These are phyloP conservation scores for Fusarium torulosum DNA, from an alignment of 2,329 filamentous ascomycete genomes.

Conservation along the genomic window DNA sequence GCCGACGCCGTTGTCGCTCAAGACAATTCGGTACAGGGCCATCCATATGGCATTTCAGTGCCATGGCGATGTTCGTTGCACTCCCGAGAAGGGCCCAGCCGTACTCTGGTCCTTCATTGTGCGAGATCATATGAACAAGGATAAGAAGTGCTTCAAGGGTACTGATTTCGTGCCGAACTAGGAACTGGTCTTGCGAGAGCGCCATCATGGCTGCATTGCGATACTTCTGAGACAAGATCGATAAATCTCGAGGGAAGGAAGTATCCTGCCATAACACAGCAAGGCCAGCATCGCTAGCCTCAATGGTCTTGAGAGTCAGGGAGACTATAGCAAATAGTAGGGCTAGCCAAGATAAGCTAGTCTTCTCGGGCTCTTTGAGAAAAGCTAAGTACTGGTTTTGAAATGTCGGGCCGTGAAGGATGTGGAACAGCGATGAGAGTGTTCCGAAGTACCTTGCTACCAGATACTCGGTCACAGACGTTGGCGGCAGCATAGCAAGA, in stretches of 20 bases:
- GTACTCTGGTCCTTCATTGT: constrained; percentile 15
- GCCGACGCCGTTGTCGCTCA: neutral
- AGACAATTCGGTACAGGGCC: neutral
- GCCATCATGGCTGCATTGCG: constrained; percentile 19
- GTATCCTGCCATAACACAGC: constrained; percentile 8
- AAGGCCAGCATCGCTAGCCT: neutral
- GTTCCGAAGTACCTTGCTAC: constrained; percentile 13
- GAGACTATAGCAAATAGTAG: constrained; percentile 9
- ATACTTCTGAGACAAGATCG: neutral
- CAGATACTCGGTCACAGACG: constrained; percentile 10
- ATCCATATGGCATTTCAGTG: neutral
- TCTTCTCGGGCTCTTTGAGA: fast-evolving
- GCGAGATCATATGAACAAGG: constrained; percentile 9
- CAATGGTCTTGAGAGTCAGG: constrained; percentile 2
- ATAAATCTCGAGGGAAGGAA: neutral
- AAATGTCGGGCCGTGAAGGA: constrained; percentile 10
- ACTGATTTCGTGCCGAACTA: neutral
- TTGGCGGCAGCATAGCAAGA: neutral
- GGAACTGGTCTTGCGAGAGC: constrained; percentile 5
- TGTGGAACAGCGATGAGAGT: constrained; percentile 7
- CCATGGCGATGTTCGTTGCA: constrained; percentile 14
- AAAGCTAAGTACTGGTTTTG: constrained; percentile 2
- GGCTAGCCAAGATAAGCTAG: constrained; percentile 6
- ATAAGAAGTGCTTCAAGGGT: constrained; percentile 7
- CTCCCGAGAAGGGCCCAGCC: constrained; percentile 22